phyloP scores from a whole-genome alignment of 1,284 basidiomycete species.

The Hymenochaete sp. region DNA sequence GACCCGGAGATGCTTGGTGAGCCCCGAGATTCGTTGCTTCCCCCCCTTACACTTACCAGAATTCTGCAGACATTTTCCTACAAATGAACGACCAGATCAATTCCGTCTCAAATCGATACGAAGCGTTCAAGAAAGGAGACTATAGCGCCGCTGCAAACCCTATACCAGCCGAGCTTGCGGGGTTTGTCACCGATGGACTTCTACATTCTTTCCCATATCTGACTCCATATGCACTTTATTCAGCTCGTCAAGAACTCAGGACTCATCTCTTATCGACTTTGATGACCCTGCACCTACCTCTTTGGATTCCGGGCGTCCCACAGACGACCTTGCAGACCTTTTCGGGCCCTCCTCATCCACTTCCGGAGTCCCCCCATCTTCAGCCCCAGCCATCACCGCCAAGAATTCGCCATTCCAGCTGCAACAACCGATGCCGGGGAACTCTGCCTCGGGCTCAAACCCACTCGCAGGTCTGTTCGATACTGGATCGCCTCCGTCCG shows the following conservation, averaged over 20 bases:
- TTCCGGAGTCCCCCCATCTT: not conserved
- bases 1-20: constrained; percentile 70
- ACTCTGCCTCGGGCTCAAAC: constrained; percentile 9
- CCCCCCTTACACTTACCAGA: not conserved
- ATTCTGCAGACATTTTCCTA: constrained; percentile 70
- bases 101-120: constrained; percentile 81
- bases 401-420: constrained; percentile 20
- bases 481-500: constrained; percentile 3
- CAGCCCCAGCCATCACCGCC: not conserved
- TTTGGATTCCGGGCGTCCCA: constrained; percentile 16
- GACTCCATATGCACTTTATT: constrained; percentile 1
- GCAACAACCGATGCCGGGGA: constrained; percentile 7
- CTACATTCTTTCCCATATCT: not conserved
- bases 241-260: constrained; percentile 23
- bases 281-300: constrained; percentile 38
- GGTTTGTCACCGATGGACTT: constrained; percentile 16
- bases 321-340: constrained; percentile 52
- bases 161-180: constrained; percentile 47
- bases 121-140: constrained; percentile 88
- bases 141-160: constrained; percentile 59
- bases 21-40: constrained; percentile 4
- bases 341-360: constrained; percentile 31
- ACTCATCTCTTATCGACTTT: constrained; percentile 62
- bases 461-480: constrained; percentile 11
- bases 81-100: constrained; percentile 98